Percentiles rank a stretch among this genome's conserved stretches.
Conservation (phyloP, 225 moss, liverwort and hornwort species). For the Antitrichia curtipendula region DNA sequence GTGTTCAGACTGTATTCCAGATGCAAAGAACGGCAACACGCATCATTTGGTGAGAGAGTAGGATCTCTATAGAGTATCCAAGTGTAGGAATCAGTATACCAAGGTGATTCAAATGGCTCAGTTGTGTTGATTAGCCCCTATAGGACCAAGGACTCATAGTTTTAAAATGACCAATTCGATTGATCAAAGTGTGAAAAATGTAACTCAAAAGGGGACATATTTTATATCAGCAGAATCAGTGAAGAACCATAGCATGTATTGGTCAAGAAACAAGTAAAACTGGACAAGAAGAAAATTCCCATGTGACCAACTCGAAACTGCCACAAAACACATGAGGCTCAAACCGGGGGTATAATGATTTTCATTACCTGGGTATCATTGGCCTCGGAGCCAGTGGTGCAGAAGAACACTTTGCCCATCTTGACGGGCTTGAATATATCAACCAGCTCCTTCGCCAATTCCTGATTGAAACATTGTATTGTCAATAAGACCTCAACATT, state of each 20-base stretch:
- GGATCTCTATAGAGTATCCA: not conserved
- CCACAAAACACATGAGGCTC: not conserved
- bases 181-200: not conserved
- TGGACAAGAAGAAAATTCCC: not conserved
- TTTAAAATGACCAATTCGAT: not conserved
- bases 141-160: not conserved
- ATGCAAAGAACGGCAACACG: not conserved
- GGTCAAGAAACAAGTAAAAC: not conserved
- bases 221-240: not conserved
- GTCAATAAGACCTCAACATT: not conserved
- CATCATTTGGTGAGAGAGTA: not conserved
- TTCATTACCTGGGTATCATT: slow-evolving; percentile 74
- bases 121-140: not conserved
- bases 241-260: not conserved
- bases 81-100: not conserved
- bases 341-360: not conserved
- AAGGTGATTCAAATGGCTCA: not conserved
- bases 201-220: not conserved
- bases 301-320: not conserved
- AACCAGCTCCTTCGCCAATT: slow-evolving; percentile 39
- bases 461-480: not conserved
- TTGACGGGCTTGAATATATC: slow-evolving; percentile 61
- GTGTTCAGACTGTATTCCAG: not conserved
- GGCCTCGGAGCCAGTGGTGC: slow-evolving; percentile 79
- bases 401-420: slow-evolving; percentile 90